Evolutionary conservation across 768 basidiomycete species (phyloP).

Genomic region (Suillus bovinus): DNA sequence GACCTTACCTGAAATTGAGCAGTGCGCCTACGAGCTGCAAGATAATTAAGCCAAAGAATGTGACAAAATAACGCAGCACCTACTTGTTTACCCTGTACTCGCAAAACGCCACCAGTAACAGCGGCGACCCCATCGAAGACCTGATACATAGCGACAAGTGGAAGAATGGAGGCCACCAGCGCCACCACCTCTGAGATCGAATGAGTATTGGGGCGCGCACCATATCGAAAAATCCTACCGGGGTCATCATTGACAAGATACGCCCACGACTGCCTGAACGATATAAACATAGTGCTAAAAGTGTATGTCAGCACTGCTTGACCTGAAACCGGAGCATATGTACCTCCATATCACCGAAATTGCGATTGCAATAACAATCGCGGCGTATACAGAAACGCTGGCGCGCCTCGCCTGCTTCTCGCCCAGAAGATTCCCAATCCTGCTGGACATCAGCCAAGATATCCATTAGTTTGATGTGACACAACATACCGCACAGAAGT

Average conservation of each 20-base stretch:
- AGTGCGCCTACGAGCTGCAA: constrained; percentile 70
- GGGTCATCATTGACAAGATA: constrained; percentile 74
- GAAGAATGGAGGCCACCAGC: constrained; percentile 63
- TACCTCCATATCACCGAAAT: constrained; percentile 72
- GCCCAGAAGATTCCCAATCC: constrained; percentile 88
- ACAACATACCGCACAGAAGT: constrained; percentile 75
- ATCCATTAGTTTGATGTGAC: neutral
- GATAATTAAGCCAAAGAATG: neutral
- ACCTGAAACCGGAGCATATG: constrained; percentile 6
- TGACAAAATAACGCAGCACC: constrained; percentile 4
- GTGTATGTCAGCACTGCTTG: neutral
- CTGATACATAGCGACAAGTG: constrained; percentile 78
- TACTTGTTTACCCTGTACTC: constrained; percentile 80
- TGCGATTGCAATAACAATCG: constrained; percentile 64
- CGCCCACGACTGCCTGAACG: constrained; percentile 68
- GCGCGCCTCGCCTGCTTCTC: constrained; percentile 77
- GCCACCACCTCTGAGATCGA: constrained; percentile 41
- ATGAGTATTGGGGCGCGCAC: constrained; percentile 4
- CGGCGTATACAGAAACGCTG: constrained; percentile 59
- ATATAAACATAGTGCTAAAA: constrained; percentile 51
- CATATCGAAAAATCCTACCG: constrained; percentile 35
- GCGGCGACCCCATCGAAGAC: constrained; percentile 79
- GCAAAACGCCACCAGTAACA: constrained; percentile 74
- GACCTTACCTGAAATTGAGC: constrained; percentile 66
- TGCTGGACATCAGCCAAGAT: constrained; percentile 25